Evolutionary conservation across 2,329 filamentous ascomycete genomes (phyloP).

Genomic region (Cladosporium phlei): DNA sequence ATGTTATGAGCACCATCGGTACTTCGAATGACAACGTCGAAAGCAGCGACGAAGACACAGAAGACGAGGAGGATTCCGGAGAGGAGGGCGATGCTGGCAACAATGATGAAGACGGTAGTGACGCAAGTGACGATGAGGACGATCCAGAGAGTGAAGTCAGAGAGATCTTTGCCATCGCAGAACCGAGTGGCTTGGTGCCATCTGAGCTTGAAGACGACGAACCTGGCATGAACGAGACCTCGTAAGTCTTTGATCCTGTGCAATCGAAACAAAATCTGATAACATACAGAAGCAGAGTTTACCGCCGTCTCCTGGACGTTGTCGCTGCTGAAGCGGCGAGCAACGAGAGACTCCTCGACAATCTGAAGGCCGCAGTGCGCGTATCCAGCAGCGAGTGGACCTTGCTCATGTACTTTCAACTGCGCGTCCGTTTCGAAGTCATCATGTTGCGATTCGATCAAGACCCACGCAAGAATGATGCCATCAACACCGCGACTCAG

Average conservation of each 20-base stretch:
- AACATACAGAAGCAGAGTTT: neutral
- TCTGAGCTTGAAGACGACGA: neutral
- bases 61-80: neutral
- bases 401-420: neutral
- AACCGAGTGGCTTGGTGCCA: neutral
- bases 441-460: neutral
- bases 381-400: neutral
- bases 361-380: neutral
- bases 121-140: conserved; percentile 1
- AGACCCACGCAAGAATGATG: neutral
- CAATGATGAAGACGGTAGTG: neutral
- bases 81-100: neutral
- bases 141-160: neutral
- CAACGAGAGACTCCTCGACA: neutral
- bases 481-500: neutral
- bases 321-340: neutral
- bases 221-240: neutral
- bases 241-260: neutral
- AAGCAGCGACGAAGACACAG: conserved; percentile 2
- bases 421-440: neutral
- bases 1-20: no score
- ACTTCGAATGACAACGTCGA: neutral
- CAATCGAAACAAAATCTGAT: neutral
- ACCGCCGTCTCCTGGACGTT: neutral
- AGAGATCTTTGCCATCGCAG: neutral